Evolutionary conservation across 73 alveolate species (phyloP), one percentile per base, ranked within the genome.

Genomic region (Symbiodinium natans): DNA sequence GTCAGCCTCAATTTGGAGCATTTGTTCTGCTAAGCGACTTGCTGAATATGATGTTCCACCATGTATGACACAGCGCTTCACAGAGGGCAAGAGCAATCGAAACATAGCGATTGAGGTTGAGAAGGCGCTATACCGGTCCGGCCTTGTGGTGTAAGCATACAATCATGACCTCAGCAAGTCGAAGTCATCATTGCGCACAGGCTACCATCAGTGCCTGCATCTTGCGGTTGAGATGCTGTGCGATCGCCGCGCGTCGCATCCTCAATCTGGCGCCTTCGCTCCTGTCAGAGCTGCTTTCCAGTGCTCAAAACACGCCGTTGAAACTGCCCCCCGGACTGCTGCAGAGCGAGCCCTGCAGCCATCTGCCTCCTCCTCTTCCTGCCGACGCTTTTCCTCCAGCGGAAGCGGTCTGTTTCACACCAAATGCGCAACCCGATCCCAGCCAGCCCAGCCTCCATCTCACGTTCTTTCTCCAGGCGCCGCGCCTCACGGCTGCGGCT

Each of bases 101-200:
- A 68, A 5, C 33, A 25, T 15, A 23, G 36, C 3, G 1, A 68
- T 74, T 73, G 4, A 10, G 41, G 84, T 2, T 21, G 75, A 21
- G 3, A 56, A 1, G 17, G 3, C 29, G 40, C 83, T 2, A 0
- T 23, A 27, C 29, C 4, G 31, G 46, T 52, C 11, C 15, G 36
- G 87, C 97, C 97, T 90, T 90, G 97, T 90, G 97, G 74, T 90
- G 97, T 52, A 90, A 42, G 97, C 97, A 90, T 71, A 90, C 87
- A 42, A 90, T 90, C 97, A 90, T 90, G 87, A 90, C 97, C 97
- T 87, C 41, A 33, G 85, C 85, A 23, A 15, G 31, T 0, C n/a
- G 27, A 29, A 15, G 23, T 23, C 71, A 52, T 52, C n/a, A 29
- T 29, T 52, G 71, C 71, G 23, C 71, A 52, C 71, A 13, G 31